These are phyloP conservation scores for Irpex sp. DNA, from an alignment of 1,284 basidiomycete genomes.

Conservation along the genomic window DNA sequence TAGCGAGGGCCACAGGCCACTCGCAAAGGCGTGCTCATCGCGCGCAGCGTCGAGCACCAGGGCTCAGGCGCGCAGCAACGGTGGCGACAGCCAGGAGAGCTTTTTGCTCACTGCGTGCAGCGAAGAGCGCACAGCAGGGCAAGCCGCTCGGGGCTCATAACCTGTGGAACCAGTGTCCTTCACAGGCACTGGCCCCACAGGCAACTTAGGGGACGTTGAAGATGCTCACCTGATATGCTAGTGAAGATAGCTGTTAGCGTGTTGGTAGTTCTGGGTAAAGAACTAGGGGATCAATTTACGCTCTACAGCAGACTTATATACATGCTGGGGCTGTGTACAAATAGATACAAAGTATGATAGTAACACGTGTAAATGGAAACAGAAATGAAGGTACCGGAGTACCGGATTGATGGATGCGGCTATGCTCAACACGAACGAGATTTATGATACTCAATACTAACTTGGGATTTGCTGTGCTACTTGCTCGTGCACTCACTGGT, in stretches of 20 bases:
- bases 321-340: slow-evolving; percentile 2
- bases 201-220: slow-evolving; percentile 1
- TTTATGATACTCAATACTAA: too few species aligned
- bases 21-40: too few species aligned
- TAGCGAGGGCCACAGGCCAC: too few species aligned
- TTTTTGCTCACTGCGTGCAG: too few species aligned
- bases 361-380: neutral
- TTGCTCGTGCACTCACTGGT: too few species aligned
- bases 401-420: neutral
- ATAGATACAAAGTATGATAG: neutral
- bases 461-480: too few species aligned
- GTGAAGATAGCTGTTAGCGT: neutral
- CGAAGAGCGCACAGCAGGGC: too few species aligned
- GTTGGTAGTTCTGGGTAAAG: neutral
- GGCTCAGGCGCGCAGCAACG: too few species aligned
- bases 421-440: neutral
- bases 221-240: neutral
- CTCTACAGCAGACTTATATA: neutral
- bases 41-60: too few species aligned
- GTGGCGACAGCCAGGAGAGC: too few species aligned
- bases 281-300: neutral
- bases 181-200: neutral
- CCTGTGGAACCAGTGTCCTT: slow-evolving; percentile 1
- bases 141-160: too few species aligned
- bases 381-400: slow-evolving; percentile 1